phyloP scores from a whole-genome alignment of 2,329 filamentous ascomycete genomes.

The Ascochyta viciae-villosae region DNA sequence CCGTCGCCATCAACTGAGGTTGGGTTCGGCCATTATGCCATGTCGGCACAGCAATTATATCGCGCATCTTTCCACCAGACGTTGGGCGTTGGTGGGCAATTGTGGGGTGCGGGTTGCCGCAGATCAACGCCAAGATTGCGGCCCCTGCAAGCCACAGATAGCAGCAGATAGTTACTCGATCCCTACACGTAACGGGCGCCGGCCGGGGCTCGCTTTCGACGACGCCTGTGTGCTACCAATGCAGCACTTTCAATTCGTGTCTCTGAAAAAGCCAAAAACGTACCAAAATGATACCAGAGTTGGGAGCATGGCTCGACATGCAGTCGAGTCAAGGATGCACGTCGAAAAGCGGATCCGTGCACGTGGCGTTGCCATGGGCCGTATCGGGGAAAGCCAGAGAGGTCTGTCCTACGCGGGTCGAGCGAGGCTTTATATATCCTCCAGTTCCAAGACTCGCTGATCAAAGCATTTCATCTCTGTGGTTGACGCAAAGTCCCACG shows the following conservation, averaged over 20 bases:
- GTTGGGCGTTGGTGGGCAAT: conserved; percentile 35
- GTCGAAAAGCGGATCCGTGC: conserved; percentile 23
- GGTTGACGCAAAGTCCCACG: conserved; percentile 12
- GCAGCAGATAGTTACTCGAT: conserved; percentile 40
- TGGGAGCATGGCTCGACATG: background rate
- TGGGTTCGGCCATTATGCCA: conserved; percentile 39
- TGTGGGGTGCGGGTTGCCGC: conserved; percentile 29
- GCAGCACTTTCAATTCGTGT: background rate
- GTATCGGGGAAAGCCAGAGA: conserved; percentile 33
- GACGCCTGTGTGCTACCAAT: conserved; percentile 11
- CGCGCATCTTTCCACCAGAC: conserved; percentile 26
- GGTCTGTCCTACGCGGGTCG: conserved; percentile 29
- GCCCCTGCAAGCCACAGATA: conserved; percentile 34
- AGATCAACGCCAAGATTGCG: conserved; percentile 34
- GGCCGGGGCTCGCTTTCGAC: conserved; percentile 16
- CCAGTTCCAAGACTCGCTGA: conserved; percentile 35
- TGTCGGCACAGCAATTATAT: conserved; percentile 38
- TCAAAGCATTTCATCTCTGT: conserved; percentile 26
- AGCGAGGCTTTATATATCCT: conserved; percentile 35
- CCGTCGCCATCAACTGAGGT: conserved; percentile 10
- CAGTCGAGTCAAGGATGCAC: conserved; percentile 9
- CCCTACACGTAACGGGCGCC: conserved; percentile 43
- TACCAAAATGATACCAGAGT: background rate
- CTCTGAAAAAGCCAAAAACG: background rate
- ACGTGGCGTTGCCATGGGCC: conserved; percentile 34